Evolutionary conservation across 495 filamentous ascomycete species (phyloP).

Genomic region (Trichoderma erinaceum): DNA sequence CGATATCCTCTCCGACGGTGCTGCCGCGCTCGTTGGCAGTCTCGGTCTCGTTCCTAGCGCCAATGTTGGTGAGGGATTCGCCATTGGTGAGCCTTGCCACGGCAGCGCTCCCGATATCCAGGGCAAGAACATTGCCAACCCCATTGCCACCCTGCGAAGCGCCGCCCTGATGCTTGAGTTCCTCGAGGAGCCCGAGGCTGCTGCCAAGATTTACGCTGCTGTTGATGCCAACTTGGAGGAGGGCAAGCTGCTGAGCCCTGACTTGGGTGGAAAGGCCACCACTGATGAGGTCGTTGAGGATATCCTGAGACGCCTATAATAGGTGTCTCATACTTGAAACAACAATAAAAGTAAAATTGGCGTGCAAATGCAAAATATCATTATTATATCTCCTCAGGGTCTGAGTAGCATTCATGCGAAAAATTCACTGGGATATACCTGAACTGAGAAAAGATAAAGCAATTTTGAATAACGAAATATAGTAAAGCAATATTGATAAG

Average conservation of each 20-base stretch:
- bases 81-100: constrained; percentile 97
- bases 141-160: constrained; percentile 88
- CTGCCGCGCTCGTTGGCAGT: constrained; percentile 89
- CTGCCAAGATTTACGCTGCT: constrained; percentile 80
- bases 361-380: neutral
- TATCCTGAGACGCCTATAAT: constrained; percentile 75
- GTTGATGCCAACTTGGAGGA: constrained; percentile 90
- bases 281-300: constrained; percentile 88
- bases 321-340: neutral
- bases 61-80: constrained; percentile 92
- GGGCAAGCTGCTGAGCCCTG: constrained; percentile 74
- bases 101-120: constrained; percentile 93
- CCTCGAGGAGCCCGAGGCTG: constrained; percentile 75
- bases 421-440: neutral
- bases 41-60: constrained; percentile 91
- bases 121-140: constrained; percentile 89
- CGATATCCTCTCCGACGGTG: constrained; percentile 92
- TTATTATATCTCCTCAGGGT: neutral
- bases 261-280: constrained; percentile 81
- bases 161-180: constrained; percentile 96
- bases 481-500: neutral
- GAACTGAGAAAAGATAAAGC: neutral
- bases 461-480: neutral
- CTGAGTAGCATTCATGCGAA: neutral
- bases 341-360: neutral